Evolutionary conservation across 78 protist species (phyloP).

Genomic region (Mastigamoeba balamuthi): DNA sequence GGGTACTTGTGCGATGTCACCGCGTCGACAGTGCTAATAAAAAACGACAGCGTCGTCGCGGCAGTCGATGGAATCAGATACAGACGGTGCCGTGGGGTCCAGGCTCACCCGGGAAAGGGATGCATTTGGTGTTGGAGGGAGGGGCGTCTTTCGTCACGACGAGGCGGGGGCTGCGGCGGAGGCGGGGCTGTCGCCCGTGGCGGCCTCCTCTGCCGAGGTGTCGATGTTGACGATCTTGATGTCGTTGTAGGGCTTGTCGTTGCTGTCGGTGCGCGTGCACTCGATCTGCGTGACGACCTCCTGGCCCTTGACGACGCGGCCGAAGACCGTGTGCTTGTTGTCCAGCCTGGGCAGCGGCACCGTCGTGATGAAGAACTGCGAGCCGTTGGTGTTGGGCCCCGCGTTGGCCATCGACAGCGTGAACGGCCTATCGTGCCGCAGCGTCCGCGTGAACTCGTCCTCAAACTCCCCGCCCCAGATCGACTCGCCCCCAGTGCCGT

Average conservation of each 20-base stretch:
- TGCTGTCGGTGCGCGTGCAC: slow-evolving; percentile 28
- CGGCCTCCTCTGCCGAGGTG: too few species aligned
- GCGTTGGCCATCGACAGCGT: slow-evolving; percentile 86
- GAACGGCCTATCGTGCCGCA: slow-evolving; percentile 75
- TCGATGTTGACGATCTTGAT: slow-evolving; percentile 31
- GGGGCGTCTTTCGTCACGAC: too few species aligned
- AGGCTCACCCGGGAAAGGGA: too few species aligned
- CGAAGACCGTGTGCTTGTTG: slow-evolving; percentile 93
- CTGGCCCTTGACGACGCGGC: slow-evolving; percentile 77
- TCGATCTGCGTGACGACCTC: slow-evolving; percentile 73
- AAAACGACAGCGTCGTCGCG: too few species aligned
- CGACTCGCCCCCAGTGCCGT: slow-evolving; percentile 65
- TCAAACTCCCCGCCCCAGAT: slow-evolving; percentile 90
- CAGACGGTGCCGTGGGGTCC: too few species aligned
- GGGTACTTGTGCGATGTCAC: too few species aligned
- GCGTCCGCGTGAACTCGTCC: slow-evolving; percentile 75
- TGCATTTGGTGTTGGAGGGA: too few species aligned
- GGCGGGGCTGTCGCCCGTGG: too few species aligned
- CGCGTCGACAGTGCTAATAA: too few species aligned
- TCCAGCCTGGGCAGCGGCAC: slow-evolving; percentile 78
- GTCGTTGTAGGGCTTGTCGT: slow-evolving; percentile 59
- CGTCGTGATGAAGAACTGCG: slow-evolving; percentile 89
- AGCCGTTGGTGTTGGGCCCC: slow-evolving; percentile 83
- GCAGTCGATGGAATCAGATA: too few species aligned
- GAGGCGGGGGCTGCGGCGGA: too few species aligned